phyloP scores from a whole-genome alignment of 2,329 filamentous ascomycete species.

The Fusarium sp. region DNA sequence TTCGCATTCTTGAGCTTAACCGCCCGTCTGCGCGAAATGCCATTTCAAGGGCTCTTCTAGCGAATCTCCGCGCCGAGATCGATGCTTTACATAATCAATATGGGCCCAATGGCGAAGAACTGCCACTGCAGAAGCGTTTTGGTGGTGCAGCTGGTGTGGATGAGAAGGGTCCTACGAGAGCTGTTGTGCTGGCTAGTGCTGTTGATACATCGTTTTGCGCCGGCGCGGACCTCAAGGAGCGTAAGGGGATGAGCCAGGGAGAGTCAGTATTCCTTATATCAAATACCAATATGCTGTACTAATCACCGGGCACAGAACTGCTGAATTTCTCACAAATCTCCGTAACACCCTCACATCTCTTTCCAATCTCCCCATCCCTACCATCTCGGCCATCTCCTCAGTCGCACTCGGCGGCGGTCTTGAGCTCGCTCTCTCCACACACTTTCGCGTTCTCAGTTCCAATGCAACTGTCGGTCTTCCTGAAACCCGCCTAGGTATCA shows the following conservation, averaged over 20 bases:
- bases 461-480: conserved; percentile 83
- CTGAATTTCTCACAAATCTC: conserved; percentile 79
- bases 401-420: conserved; percentile 91
- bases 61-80: conserved; percentile 76
- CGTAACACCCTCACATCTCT: conserved; percentile 79
- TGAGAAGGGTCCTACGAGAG: conserved; percentile 72
- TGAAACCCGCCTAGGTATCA: conserved; percentile 91
- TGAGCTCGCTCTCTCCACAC: conserved; percentile 88
- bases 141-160: conserved; percentile 57
- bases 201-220: conserved; percentile 92
- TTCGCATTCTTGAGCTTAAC: conserved; percentile 89
- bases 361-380: conserved; percentile 82
- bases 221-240: conserved; percentile 92
- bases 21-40: conserved; percentile 88
- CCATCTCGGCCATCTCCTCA: conserved; percentile 87
- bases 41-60: conserved; percentile 81
- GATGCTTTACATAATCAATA: conserved; percentile 74
- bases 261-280: conserved; percentile 66
- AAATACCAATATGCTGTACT: neutral
- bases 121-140: conserved; percentile 52
- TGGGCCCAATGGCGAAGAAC: conserved; percentile 62
- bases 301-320: conserved; percentile 65
- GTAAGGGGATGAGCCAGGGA: conserved; percentile 76
- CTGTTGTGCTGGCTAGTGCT: conserved; percentile 83
- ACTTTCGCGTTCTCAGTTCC: conserved; percentile 87